Percentiles rank a stretch among this genome's conserved stretches.
Evolutionary conservation across 257 asterid species (phyloP).

Genomic region (Ilex asprella): DNA sequence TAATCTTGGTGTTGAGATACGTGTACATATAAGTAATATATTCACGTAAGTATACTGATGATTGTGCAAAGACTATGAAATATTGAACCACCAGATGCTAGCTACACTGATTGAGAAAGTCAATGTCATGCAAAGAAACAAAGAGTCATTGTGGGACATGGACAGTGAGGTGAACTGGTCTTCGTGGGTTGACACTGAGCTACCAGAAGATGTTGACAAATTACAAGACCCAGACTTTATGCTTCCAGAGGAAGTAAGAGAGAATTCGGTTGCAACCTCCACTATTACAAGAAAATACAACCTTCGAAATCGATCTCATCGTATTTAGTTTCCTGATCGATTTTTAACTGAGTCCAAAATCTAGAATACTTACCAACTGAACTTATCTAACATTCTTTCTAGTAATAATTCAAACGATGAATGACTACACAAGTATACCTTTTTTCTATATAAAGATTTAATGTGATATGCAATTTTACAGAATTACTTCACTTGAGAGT

Average conservation of each 20-base stretch:
- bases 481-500: too few species aligned
- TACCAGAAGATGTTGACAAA: slow-evolving; percentile 50
- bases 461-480: too few species aligned
- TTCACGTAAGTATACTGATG: not conserved
- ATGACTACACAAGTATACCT: slow-evolving; percentile 37
- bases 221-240: slow-evolving; percentile 54
- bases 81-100: slow-evolving; percentile 58
- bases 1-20: not conserved
- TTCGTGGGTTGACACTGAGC: slow-evolving; percentile 54
- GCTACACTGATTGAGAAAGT: slow-evolving; percentile 51
- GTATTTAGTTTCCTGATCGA: not conserved
- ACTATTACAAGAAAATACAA: slow-evolving; percentile 42
- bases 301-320: slow-evolving; percentile 37
- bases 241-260: slow-evolving; percentile 38
- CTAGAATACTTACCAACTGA: too few species aligned
- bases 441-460: slow-evolving; percentile 26
- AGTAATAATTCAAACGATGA: too few species aligned
- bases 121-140: slow-evolving; percentile 38
- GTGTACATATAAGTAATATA: not conserved
- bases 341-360: too few species aligned
- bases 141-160: slow-evolving; percentile 31
- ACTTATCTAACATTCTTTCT: too few species aligned
- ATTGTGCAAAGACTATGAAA: slow-evolving; percentile 61
- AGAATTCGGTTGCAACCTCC: slow-evolving; percentile 28
- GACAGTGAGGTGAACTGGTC: slow-evolving; percentile 65